Evolutionary conservation across 345 rosid genomes (phyloP).

Genomic region (Populus ilicifolia): DNA sequence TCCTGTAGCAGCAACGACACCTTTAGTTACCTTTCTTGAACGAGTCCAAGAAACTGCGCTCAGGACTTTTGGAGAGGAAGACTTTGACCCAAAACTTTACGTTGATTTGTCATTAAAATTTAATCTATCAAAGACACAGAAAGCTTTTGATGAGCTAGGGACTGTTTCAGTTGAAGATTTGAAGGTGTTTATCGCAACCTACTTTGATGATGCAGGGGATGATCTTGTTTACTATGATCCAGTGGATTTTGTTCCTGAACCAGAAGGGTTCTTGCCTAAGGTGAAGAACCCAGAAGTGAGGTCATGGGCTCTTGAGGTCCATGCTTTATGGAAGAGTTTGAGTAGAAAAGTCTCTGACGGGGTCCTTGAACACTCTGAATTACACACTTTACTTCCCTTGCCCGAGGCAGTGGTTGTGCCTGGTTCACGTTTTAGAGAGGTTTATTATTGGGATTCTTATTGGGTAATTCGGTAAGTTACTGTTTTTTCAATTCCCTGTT

Average conservation of each 20-base stretch:
- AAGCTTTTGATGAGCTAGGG: conserved; percentile 51
- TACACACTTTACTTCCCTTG: conserved; percentile 75
- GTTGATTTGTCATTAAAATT: conserved; percentile 63
- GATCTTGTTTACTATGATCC: conserved; percentile 56
- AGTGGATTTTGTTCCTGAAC: conserved; percentile 58
- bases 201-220: conserved; percentile 52
- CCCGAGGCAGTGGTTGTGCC: conserved; percentile 64
- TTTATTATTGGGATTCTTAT: conserved; percentile 92
- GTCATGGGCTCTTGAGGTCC: conserved; percentile 76
- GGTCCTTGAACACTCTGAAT: conserved; percentile 46
- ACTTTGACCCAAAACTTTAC: conserved; percentile 64
- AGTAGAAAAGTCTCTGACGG: conserved; percentile 53
- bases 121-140: conserved; percentile 38
- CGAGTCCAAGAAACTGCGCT: conserved; percentile 60
- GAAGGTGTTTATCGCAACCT: conserved; percentile 16
- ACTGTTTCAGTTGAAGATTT: conserved; percentile 16
- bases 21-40: conserved; percentile 59
- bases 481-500: background rate
- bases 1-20: conserved; percentile 23
- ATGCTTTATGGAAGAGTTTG: conserved; percentile 72
- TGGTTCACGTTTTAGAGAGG: conserved; percentile 87
- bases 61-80: conserved; percentile 31
- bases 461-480: conserved; percentile 76
- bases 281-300: conserved; percentile 65
- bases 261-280: conserved; percentile 57